Evolutionary conservation across 73 alveolate genomes (phyloP).

Genomic region (Paramecium caudatum): DNA sequence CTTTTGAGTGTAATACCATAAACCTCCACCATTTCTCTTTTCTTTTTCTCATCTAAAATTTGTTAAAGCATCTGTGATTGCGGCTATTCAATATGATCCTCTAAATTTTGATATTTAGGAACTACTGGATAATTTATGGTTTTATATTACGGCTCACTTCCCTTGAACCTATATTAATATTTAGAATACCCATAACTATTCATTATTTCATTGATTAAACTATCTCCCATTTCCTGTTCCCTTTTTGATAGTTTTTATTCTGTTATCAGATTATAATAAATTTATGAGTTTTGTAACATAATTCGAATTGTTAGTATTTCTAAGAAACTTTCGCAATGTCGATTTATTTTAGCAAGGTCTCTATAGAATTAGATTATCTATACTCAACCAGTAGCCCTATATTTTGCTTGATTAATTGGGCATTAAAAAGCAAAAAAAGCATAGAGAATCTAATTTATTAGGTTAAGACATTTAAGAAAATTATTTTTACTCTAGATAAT

Average conservation of each 20-base stretch:
- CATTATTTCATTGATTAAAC: not conserved
- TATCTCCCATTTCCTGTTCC: not conserved
- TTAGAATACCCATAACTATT: slow-evolving; percentile 1
- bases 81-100: slow-evolving; percentile 31
- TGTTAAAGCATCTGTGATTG: not conserved
- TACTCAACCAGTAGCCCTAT: not conserved
- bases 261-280: slow-evolving; percentile 6
- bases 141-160: not conserved
- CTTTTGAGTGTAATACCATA: not conserved
- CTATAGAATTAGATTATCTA: not conserved
- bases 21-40: not conserved
- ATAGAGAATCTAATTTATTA: not conserved
- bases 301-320: slow-evolving; percentile 24
- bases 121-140: not conserved
- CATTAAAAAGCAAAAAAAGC: not conserved
- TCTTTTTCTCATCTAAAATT: not conserved
- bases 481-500: not conserved
- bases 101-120: not conserved
- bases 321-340: slow-evolving; percentile 39
- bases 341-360: slow-evolving; percentile 54
- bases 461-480: not conserved
- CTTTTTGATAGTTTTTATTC: too few relatives aligned
- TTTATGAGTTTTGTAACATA: slow-evolving; percentile 52
- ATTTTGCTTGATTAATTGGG: slow-evolving; percentile 39
- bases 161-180: not conserved